Evolutionary conservation across 140 eudicot species (phyloP), one percentile per base, ranked within the genome.

Genomic region (Oenanthe javanica): DNA sequence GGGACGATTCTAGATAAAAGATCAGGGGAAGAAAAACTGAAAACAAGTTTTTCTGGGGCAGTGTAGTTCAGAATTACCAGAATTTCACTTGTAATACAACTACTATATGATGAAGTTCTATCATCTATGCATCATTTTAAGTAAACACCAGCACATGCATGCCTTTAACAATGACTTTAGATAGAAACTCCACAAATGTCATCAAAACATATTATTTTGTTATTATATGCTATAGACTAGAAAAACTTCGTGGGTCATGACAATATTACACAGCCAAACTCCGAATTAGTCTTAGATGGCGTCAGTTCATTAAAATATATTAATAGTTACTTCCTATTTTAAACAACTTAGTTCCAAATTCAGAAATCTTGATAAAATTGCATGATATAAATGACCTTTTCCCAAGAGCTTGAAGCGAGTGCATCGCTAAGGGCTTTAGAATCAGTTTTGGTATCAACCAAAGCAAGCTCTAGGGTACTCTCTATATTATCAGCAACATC

Each of bases 341-440:
- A 72, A 21, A 67, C 57, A 46, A 74, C 59, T n/a, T 46, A 43
- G 23, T 46, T 10, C 13, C 23, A 2, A 6, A 23, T 75, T 5
- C 46, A 16, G 13, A 75, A 2, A n/a, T 23, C 12, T 6, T 23
- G 14, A 63, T 38, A 49, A 75, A 1, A 47, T 48, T 23, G 64
- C 8, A 25, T 42, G 43, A 57, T 52, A 52, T 11, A 55, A 80
- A 52, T 63, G 79, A 93, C 99, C 97, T 91, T 85, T 83, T 91
- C 98, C 99, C 99, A 96, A 79, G 92, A 88, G 91, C 98, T 93
- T 70, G 98, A 89, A 80, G 99, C 99, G 77, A 96, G 87, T 27
- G 97, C 90, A 81, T 96, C 99, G 40, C 64, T 90, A 72, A 82
- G 82, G 71, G 88, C 79, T 67, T 83, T 76, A 50, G 87, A 61